phyloP scores from a whole-genome alignment of 345 rosid species.

The Dovyalis caffra region DNA sequence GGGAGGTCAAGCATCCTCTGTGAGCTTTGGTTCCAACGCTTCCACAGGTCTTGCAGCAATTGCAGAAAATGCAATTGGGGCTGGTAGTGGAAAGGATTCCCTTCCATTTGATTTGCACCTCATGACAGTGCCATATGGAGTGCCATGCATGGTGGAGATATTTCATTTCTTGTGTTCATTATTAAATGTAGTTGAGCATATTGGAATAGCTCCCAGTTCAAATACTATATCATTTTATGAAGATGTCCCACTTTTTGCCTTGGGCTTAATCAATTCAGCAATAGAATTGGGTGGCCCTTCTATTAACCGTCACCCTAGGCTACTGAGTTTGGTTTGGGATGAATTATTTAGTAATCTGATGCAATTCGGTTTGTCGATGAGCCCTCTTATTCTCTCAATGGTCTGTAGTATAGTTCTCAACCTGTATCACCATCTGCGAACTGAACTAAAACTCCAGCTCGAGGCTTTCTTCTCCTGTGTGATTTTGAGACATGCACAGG shows the following conservation, averaged over 20 bases:
- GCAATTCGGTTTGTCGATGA: conserved; percentile 95
- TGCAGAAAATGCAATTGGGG: conserved; percentile 60
- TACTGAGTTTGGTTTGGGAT: conserved; percentile 87
- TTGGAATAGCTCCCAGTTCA: conserved; percentile 71
- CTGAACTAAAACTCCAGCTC: conserved; percentile 89
- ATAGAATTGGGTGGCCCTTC: conserved; percentile 89
- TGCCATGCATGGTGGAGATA: conserved; percentile 97
- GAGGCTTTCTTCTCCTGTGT: conserved; percentile 99
- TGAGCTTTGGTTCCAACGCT: conserved; percentile 52
- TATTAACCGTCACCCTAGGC: conserved; percentile 71
- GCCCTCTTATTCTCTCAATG: conserved; percentile 95
- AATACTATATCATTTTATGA: conserved; percentile 86
- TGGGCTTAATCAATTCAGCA: conserved; percentile 94
- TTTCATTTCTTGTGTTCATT: conserved; percentile 88
- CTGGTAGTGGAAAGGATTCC: conserved; percentile 59
- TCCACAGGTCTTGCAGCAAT: conserved; percentile 41
- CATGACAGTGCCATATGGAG: conserved; percentile 91
- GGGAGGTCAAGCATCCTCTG: conserved; percentile 59
- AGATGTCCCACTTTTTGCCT: conserved; percentile 93
- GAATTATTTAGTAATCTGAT: conserved; percentile 89
- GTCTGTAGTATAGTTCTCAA: conserved; percentile 93
- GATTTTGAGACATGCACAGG: conserved; percentile 93
- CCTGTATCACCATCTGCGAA: conserved; percentile 79
- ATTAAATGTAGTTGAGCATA: conserved; percentile 72
- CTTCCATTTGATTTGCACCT: conserved; percentile 71